Conservation (phyloP, 2,329 filamentous ascomycete species). For the Cyclaneusma minus region DNA sequence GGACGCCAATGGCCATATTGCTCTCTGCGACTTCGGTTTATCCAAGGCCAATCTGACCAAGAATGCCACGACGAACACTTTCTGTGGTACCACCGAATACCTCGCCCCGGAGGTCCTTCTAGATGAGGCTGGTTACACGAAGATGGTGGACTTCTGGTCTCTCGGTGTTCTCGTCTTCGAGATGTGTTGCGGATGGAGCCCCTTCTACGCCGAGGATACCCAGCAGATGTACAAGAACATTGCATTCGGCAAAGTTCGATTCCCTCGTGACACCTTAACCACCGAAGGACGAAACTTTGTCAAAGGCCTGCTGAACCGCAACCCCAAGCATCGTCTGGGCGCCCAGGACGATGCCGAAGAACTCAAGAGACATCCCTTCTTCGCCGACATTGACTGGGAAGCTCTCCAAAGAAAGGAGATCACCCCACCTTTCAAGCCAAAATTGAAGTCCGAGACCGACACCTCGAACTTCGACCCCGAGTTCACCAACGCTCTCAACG, state of each 20-base stretch:
- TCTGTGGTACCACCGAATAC: conserved; percentile 97
- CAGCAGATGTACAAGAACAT: conserved; percentile 99
- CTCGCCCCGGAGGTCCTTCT: conserved; percentile 87
- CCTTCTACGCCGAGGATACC: conserved; percentile 96
- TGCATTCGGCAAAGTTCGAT: conserved; percentile 94
- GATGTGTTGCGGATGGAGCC: conserved; percentile 99
- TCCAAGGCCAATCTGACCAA: conserved; percentile 96
- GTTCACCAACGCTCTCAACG: conserved; percentile 87
- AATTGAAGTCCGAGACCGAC: conserved; percentile 87
- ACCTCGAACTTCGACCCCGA: conserved; percentile 98
- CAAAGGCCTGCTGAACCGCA: conserved; percentile 91
- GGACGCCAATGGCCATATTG: conserved; percentile 95
- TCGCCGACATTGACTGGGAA: conserved; percentile 85
- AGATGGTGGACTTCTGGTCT: conserved; percentile 99
- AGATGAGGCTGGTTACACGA: conserved; percentile 94
- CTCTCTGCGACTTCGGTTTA: conserved; percentile 90
- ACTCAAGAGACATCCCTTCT: conserved; percentile 88
- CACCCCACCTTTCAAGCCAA: conserved; percentile 93
- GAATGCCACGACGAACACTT: conserved; percentile 96
- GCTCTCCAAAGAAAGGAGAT: conserved; percentile 80
- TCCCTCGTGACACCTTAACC: conserved; percentile 86
- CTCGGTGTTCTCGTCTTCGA: conserved; percentile 94
- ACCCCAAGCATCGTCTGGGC: conserved; percentile 87
- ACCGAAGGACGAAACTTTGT: conserved; percentile 95
- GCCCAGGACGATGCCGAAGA: conserved; percentile 86